Conservation (phyloP, 331 rosid species). For the Acacia pycnantha region DNA sequence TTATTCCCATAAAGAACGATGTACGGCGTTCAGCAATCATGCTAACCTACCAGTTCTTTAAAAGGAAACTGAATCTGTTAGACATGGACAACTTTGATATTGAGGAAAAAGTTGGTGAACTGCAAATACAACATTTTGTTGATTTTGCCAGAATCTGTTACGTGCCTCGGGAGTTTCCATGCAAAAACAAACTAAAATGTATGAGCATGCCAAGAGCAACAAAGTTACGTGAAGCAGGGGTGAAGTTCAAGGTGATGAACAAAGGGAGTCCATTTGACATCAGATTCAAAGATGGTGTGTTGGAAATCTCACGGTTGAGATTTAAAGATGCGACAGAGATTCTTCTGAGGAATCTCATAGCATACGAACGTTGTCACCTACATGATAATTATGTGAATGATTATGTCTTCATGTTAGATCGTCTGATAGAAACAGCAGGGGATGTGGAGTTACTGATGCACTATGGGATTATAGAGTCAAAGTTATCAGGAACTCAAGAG, state of each 20-base stretch:
- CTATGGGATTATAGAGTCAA: not conserved
- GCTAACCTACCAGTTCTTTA: not conserved
- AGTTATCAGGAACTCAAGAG: not conserved
- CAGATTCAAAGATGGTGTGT: not conserved
- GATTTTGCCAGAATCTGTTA: not conserved
- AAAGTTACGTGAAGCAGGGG: not conserved
- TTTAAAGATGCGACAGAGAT: not conserved
- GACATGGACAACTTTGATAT: not conserved
- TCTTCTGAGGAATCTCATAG: not conserved
- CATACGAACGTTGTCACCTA: not conserved
- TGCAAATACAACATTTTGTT: not conserved
- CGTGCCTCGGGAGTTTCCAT: not conserved
- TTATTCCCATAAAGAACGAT: not conserved
- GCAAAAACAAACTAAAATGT: not conserved
- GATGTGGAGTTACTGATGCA: not conserved
- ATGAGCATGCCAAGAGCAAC: not conserved
- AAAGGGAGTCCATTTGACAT: not conserved
- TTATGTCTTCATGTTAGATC: not conserved
- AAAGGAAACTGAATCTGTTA: not conserved
- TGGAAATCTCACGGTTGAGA: not conserved
- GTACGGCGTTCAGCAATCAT: not conserved
- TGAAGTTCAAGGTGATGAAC: not conserved
- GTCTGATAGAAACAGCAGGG: not conserved
- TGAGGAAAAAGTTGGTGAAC: not conserved
- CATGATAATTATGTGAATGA: not conserved